Conservation (phyloP, 306 rosid genomes). For the Acacia confusa region DNA sequence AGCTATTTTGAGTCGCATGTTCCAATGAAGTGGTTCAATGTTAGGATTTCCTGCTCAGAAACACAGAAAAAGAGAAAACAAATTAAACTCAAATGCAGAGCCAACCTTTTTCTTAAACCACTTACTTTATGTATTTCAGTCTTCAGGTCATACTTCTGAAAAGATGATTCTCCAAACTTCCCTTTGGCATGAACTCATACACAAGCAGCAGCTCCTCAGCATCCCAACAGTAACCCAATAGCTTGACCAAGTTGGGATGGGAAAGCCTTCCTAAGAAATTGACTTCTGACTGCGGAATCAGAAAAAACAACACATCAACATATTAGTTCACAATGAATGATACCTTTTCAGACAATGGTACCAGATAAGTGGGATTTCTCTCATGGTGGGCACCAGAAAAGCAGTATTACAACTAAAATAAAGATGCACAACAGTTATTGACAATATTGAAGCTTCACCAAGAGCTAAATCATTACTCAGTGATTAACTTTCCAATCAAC, state of each 20-base stretch:
- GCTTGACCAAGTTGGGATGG: constrained; percentile 84
- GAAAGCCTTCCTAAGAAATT: constrained; percentile 74
- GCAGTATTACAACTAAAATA: constrained; percentile 9
- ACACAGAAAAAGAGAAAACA: constrained; percentile 12
- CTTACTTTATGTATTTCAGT: constrained; percentile 1
- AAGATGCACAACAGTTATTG: neutral
- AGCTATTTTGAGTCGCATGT: constrained; percentile 65
- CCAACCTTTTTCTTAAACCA: neutral
- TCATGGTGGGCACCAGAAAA: neutral
- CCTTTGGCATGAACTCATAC: constrained; percentile 81
- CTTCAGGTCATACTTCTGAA: constrained; percentile 66
- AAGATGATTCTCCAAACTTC: constrained; percentile 93
- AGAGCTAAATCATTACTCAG: neutral
- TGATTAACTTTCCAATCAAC: neutral
- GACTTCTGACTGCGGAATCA: constrained; percentile 74
- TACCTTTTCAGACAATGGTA: neutral
- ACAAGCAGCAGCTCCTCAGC: constrained; percentile 78
- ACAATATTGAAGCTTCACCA: neutral
- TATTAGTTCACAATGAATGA: neutral
- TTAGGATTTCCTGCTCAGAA: constrained; percentile 52
- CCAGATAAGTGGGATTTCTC: neutral
- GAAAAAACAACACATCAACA: neutral
- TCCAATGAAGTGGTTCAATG: constrained; percentile 69
- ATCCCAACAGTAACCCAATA: constrained; percentile 78
- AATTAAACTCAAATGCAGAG: constrained; percentile 15